Base-by-base conservation (phyloP, 768 basidiomycete genomes). In the Baorangia bicolor region DNA sequence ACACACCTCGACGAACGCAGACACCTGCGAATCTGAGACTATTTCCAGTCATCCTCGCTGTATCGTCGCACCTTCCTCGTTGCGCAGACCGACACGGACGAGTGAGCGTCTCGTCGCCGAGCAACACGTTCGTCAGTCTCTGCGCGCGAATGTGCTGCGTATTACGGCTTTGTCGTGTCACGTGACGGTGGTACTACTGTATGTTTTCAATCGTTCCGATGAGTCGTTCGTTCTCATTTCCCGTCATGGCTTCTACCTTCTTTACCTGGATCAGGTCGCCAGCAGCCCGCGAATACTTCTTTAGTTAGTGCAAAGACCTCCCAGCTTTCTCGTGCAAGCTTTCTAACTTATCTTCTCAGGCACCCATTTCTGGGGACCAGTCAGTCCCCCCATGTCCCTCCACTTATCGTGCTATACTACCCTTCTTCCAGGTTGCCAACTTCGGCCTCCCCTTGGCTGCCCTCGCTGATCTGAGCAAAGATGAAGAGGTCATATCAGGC, bases 351-450 rank as follows among this genome's bases (percentile, higher is more conserved):
- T 56, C 56, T 45, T 51, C 2, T 31, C 55, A 96, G 94, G 94
- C 68, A 97, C 94, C 59, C 94, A 97, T 74, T 97, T 97, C 78
- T 97, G 94, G 94, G 94, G 94, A 63, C 94, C 94, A 57, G 94
- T 96, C 58, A 70, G 91, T 85, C 64, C 40, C 31, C 56, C 54
- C 54, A 4, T 46, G 16, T 30, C 18, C 47, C 7, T 34, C 33
- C 28, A 16, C 39, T 53, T 39, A 60, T 30, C 44, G 53, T 56
- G 33, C 41, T 30, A 43, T 49, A 21, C 44, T 43, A 50, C 48
- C 57, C 43, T 52, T 45, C 38, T 60, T 53, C 47, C 66, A 96
- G 95, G 87, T 94, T 58, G 96, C 96, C 58, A 99, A 99, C 78
- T 99, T 96, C 92, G 96, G 96, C 66, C 83, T 99, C 18, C 96